Evolutionary conservation across 306 rosid species (phyloP).

Genomic region (Trifolium repens): DNA sequence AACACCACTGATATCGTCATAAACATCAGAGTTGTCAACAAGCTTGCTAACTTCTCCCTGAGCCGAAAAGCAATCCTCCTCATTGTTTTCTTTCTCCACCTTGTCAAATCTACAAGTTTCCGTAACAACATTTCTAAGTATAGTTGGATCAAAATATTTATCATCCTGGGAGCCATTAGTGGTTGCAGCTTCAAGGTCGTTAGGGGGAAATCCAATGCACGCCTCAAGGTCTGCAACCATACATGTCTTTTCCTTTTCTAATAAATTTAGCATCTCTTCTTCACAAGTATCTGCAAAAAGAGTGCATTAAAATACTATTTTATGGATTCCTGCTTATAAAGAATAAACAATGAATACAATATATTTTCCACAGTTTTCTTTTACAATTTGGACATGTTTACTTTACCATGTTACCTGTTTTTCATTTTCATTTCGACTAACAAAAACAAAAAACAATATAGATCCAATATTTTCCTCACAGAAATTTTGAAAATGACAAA

Average conservation of each 20-base stretch:
- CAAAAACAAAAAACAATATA: no score
- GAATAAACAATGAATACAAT: not conserved
- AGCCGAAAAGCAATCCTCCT: no score
- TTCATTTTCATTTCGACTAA: no score
- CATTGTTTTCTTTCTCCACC: no score
- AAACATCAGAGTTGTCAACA: not conserved
- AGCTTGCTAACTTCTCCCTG: not conserved
- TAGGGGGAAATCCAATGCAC: constrained; percentile 2
- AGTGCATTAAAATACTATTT: not conserved
- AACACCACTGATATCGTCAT: not conserved
- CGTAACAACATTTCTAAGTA: not conserved
- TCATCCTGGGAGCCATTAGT: constrained; percentile 15
- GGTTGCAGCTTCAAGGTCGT: constrained; percentile 11
- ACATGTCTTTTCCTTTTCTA: not conserved
- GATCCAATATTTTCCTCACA: no score
- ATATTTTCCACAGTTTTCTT: not conserved
- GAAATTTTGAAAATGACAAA: no score
- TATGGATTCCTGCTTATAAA: not conserved
- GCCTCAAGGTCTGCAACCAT: constrained; percentile 12
- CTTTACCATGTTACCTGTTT: no score
- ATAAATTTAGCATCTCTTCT: not conserved
- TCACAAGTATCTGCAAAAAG: constrained; percentile 25
- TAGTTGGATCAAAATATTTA: constrained; percentile 1
- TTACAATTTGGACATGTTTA: no score
- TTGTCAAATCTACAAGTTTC: no score